These are phyloP conservation scores for Pyrus betulifolia DNA, from an alignment of 306 rosid species.

Conservation along the genomic window DNA sequence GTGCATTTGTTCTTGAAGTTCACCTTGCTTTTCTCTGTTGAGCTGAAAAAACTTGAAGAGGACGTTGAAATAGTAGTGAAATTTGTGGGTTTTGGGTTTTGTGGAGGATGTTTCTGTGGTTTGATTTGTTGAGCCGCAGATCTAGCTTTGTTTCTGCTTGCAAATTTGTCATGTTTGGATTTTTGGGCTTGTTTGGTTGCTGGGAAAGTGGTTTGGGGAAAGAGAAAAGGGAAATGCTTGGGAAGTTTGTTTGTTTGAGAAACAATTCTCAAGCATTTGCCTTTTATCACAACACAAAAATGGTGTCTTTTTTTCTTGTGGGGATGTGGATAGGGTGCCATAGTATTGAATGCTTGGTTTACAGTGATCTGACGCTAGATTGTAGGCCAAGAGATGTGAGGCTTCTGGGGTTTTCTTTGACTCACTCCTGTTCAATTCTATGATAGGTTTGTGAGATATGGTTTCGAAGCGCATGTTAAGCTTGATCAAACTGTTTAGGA, in stretches of 20 bases:
- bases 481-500: neutral
- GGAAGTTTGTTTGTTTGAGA: neutral
- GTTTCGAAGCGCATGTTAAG: neutral
- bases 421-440: neutral
- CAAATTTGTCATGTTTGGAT: neutral
- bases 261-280: neutral
- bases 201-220: neutral
- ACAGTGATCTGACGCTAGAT: neutral
- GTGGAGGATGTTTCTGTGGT: neutral
- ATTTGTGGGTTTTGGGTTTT: neutral
- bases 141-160: neutral
- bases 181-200: neutral
- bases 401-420: neutral
- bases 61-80: neutral
- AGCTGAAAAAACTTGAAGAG: neutral
- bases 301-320: neutral
- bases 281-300: neutral
- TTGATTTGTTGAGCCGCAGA: neutral
- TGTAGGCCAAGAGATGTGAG: neutral
- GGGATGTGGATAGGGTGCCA: neutral
- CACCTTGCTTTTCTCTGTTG: neutral
- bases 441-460: neutral
- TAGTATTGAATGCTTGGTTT: neutral
- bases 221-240: neutral
- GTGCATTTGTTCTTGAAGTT: neutral